Conservation (phyloP, 2,329 filamentous ascomycete species). For the Alternaria ethzedia region DNA sequence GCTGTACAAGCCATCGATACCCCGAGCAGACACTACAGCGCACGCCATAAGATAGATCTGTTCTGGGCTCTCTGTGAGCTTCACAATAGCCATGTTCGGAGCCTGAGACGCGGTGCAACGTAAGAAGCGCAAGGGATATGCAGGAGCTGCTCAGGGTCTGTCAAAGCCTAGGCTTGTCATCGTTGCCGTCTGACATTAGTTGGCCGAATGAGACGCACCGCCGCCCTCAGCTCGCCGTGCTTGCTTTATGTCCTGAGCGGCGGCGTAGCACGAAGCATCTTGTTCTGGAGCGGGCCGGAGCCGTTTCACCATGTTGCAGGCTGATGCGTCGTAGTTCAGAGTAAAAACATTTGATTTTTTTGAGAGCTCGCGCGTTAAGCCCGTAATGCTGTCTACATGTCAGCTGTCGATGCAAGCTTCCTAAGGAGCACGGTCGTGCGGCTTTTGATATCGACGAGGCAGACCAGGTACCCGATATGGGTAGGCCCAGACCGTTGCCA, state of each 20-base stretch:
- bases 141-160: background rate
- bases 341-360: background rate
- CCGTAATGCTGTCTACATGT: background rate
- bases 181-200: background rate
- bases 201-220: background rate
- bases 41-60: background rate
- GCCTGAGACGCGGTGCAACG: background rate
- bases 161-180: background rate
- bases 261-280: background rate
- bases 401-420: conserved; percentile 7
- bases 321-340: background rate
- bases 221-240: background rate
- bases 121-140: background rate
- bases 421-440: conserved; percentile 3
- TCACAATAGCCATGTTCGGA: background rate
- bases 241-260: background rate
- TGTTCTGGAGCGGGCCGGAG: background rate
- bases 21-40: background rate
- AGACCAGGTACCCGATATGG: conserved; percentile 3
- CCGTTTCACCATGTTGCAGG: background rate
- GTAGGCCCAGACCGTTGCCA: conserved; percentile 36
- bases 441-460: conserved; percentile 4
- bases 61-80: background rate
- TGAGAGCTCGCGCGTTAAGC: background rate
- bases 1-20: background rate